phyloP scores from a whole-genome alignment of 345 rosid genomes.

The Citrus reticulata region DNA sequence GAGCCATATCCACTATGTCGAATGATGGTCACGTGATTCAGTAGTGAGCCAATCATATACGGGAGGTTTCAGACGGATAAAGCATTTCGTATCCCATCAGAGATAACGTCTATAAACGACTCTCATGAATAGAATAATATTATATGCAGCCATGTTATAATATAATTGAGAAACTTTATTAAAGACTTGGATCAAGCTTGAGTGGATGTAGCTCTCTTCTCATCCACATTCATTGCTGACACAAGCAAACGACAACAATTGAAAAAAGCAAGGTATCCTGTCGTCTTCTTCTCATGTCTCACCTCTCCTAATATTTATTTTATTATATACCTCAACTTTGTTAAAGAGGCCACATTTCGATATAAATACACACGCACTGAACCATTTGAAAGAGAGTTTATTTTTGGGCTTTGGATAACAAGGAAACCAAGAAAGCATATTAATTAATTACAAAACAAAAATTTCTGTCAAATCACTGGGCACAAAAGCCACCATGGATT shows the following conservation, averaged over 20 bases:
- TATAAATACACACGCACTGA: too few relatives aligned
- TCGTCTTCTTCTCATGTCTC: background rate
- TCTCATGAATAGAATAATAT: background rate
- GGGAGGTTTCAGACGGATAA: too few relatives aligned
- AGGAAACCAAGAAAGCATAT: too few relatives aligned
- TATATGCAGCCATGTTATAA: too few relatives aligned
- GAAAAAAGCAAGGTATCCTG: background rate
- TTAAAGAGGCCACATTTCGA: background rate
- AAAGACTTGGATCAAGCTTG: background rate
- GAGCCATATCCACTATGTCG: background rate
- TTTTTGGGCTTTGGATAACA: too few relatives aligned
- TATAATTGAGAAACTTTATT: too few relatives aligned
- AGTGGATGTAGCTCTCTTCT: background rate
- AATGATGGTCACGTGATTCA: background rate
- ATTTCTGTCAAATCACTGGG: too few relatives aligned
- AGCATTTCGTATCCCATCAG: too few relatives aligned
- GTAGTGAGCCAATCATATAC: background rate
- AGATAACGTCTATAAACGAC: background rate
- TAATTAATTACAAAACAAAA: too few relatives aligned
- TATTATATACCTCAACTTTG: too few relatives aligned
- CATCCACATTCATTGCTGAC: background rate
- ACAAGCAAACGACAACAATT: background rate
- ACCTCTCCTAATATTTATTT: background rate
- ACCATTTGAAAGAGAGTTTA: too few relatives aligned
- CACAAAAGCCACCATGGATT: too few relatives aligned